Conservation (phyloP, 805 yeast genomes). For the Pichia sporocuriosa region DNA sequence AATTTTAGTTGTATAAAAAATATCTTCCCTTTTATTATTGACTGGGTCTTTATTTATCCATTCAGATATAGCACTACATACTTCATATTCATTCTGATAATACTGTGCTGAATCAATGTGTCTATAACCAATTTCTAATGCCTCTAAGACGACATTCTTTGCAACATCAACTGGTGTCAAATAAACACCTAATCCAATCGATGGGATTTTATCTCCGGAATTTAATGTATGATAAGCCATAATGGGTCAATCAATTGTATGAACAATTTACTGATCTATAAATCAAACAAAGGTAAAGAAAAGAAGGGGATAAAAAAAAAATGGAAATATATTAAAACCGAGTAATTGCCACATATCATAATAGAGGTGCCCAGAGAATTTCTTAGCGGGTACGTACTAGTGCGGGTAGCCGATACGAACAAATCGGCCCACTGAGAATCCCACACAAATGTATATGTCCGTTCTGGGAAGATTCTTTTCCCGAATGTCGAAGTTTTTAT, state of each 20-base stretch:
- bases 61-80: constrained; percentile 48
- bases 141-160: constrained; percentile 42
- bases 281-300: too few species aligned
- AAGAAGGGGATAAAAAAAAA: too few species aligned
- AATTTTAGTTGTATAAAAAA: constrained; percentile 36
- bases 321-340: neutral
- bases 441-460: too few species aligned
- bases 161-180: constrained; percentile 35
- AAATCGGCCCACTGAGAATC: too few species aligned
- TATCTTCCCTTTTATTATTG: constrained; percentile 27
- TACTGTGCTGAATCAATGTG: constrained; percentile 67
- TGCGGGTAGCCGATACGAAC: too few species aligned
- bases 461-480: too few species aligned
- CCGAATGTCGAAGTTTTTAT: too few species aligned
- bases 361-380: too few species aligned
- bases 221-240: constrained; percentile 29
- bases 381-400: too few species aligned
- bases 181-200: constrained; percentile 52
- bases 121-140: constrained; percentile 61
- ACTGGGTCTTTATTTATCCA: constrained; percentile 28
- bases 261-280: too few species aligned
- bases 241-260: too few species aligned
- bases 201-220: constrained; percentile 50
- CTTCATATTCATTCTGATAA: constrained; percentile 57
- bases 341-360: too few species aligned